phyloP scores from a whole-genome alignment of 179 eudicot genomes.

The Pouteria campechiana region DNA sequence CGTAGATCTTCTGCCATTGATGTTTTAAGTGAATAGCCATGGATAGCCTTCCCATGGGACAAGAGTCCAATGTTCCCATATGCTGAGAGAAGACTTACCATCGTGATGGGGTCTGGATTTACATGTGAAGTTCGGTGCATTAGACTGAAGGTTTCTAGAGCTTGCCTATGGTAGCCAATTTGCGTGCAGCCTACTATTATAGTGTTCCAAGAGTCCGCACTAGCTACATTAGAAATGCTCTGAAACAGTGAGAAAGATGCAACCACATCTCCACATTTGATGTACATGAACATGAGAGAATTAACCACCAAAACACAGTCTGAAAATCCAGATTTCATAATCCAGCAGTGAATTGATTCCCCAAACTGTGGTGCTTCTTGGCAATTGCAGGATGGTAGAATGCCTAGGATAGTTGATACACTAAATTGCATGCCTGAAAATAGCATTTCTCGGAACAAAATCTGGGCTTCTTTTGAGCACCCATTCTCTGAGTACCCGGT shows the following conservation, averaged over 20 bases:
- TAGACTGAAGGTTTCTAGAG: conserved; percentile 19
- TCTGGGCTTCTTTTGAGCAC: conserved; percentile 19
- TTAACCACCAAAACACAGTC: conserved; percentile 15
- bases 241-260: conserved; percentile 18
- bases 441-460: conserved; percentile 22
- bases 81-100: conserved; percentile 22
- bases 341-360: conserved; percentile 30
- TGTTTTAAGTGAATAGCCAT: conserved; percentile 25
- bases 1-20: conserved; percentile 13
- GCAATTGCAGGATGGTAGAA: conserved; percentile 29
- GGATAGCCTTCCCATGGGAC: conserved; percentile 20
- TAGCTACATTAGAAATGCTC: conserved; percentile 6
- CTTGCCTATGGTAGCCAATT: conserved; percentile 21
- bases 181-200: conserved; percentile 29
- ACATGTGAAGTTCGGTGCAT: conserved; percentile 20
- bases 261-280: conserved; percentile 18
- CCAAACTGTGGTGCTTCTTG: conserved; percentile 25
- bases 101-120: conserved; percentile 20
- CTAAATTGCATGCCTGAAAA: conserved; percentile 8
- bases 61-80: conserved; percentile 25
- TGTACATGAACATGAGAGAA: conserved; percentile 37
- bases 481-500: conserved; percentile 34
- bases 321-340: conserved; percentile 27
- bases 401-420: conserved; percentile 29
- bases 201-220: conserved; percentile 31